Base-by-base conservation (phyloP, 257 asterid species). In the Verbena officinalis region DNA sequence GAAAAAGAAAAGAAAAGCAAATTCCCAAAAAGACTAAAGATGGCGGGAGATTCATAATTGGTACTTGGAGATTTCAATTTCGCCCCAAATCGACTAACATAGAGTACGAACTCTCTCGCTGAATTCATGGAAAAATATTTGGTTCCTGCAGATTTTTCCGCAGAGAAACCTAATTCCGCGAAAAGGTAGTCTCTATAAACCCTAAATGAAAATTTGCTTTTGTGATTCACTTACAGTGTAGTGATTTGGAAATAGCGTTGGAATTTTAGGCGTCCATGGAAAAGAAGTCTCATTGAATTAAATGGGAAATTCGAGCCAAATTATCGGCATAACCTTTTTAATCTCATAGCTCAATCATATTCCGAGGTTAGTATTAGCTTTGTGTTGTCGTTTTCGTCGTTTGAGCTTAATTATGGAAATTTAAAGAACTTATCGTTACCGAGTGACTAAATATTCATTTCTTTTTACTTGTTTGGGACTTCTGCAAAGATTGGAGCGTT, bases 311-410 rank as follows among this genome's bases (percentile, higher is more conserved):
- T 81, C n/a, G 86, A 79, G 31, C 80, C 86, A 0, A 75, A 61
- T 50, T 87, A 78, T 54, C 89, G 89, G 53, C 98, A 84, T 52
- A 52, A 74, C 50, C 70, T 78, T 16, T 80, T 79, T 50, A 62
- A 52, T 20, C 90, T 89, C 49, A 64, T 82, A 5, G 71, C 84
- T 75, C 81, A 80, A 17, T 93, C 98, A 5, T 93, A 89, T 71
- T 84, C 87, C 21, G 84, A 81, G 88, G 98, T 87, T 27, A 68
- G 62, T 56, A 20, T 27, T 14, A 9, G 21, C 49, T 55, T 24
- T n/a, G 19, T 15, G 8, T 15, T 4, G 52, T 48, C 5, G 39
- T 16, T 22, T 64, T 20, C 0, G 1, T 27, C 19, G 50, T n/a
- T 6, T 55, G 52, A 52, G 4, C 3, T 33, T 66, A 19, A 21